Evolutionary conservation across 805 yeast genomes (phyloP), one percentile per base, ranked within the genome.

Genomic region (Pichia nakasei): DNA sequence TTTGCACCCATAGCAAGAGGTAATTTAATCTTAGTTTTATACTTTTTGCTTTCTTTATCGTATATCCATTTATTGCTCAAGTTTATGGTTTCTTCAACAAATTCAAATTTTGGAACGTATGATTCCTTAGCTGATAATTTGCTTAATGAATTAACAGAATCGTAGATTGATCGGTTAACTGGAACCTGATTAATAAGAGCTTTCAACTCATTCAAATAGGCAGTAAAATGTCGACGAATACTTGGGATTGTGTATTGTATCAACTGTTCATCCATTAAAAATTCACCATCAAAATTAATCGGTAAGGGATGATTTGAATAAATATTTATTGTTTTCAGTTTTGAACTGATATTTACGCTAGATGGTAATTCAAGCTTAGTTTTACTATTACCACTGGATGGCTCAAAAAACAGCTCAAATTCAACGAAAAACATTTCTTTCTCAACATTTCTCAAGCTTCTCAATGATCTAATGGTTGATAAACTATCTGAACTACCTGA

Each of bases 261-360:
- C 18, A 43, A 35, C 19, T 43, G 46, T 27, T 43, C 37, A 24
- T 43, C 46, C 43, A 43, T 35, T 39, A 43, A 36, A 39, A 43
- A 43, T 20, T 43, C 43, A 17, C 43, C 43, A 24, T 43, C 46
- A 22, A 43, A 18, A 9, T 32, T 26, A 12, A 43, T 42, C 4
- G 46, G 46, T 12, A 43, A 38, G 17, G 46, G 37, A 22, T 24
- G 22, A 9, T 39, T 36, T 4, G 43, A 43, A 29, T 39, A 39
- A 17, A 43, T 20, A 22, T 39, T 38, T 4, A 39, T 15, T 5
- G 22, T 4, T 35, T 43, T 39, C 11, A 43, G 22, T 8, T 39
- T 15, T 17, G 43, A 21, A 4, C n/a, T 22, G n/a, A 43, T 31
- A 12, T 38, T 29, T 9, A 43, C 27, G 15, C 34, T 35, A 3